Conservation (phyloP, 352 stramenopile species). For the Globisporangium echinulatum region DNA sequence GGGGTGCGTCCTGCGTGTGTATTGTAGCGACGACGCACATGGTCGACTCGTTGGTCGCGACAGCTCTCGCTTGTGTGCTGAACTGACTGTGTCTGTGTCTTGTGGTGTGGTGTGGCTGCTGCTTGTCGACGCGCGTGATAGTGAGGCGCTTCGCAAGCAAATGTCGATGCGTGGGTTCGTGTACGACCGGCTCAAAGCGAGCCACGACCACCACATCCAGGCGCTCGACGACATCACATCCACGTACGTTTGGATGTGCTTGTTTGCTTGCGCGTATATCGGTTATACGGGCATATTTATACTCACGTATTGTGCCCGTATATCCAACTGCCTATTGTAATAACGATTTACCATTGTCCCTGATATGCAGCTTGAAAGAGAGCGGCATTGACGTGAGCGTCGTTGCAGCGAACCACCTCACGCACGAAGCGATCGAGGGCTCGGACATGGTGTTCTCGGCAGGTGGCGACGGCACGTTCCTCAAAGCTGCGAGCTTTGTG, state of each 20-base stretch:
- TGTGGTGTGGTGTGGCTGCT: background rate
- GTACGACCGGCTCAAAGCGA: conserved; percentile 80
- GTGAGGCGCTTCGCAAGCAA: conserved; percentile 83
- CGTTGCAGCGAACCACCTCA: conserved; percentile 74
- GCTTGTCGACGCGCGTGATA: conserved; percentile 13
- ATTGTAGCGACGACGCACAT: no score
- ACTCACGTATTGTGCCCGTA: no score
- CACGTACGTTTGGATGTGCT: conserved; percentile 22
- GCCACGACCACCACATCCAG: conserved; percentile 82
- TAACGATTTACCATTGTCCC: no score
- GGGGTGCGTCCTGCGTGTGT: conserved; percentile 33
- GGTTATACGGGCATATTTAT: no score
- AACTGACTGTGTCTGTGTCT: background rate
- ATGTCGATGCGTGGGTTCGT: conserved; percentile 89
- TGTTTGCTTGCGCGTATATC: no score
- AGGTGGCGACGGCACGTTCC: conserved; percentile 80
- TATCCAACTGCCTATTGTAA: no score
- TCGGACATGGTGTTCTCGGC: conserved; percentile 86
- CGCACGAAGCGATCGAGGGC: conserved; percentile 65
- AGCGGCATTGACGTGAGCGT: conserved; percentile 61
- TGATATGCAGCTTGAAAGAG: conserved; percentile 46
- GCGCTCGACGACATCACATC: conserved; percentile 81
- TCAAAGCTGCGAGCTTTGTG: conserved; percentile 84
- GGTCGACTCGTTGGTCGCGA: no score
- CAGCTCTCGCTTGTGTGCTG: background rate